phyloP scores from a whole-genome alignment of 140 eudicot species.

The Bidens hawaiensis region DNA sequence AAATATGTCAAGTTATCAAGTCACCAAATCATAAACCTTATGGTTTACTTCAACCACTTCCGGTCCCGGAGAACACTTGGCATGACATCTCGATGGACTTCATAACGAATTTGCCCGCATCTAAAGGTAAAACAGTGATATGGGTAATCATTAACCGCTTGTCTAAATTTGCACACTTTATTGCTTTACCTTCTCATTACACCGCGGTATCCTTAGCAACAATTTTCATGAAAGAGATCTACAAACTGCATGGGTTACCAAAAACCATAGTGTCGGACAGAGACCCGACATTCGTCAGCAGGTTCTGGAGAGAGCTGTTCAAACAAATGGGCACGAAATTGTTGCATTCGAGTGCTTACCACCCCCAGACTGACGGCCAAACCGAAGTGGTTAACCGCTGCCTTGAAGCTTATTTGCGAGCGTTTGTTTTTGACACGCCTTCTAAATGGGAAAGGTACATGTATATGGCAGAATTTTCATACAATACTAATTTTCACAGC shows the following conservation, averaged over 20 bases:
- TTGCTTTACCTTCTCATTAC: not conserved
- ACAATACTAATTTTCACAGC: not conserved
- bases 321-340: no score
- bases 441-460: not conserved
- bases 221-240: no score
- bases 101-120: not conserved
- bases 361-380: not conserved
- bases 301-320: no score
- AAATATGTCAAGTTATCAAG: not conserved
- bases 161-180: not conserved
- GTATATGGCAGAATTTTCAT: not conserved
- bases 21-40: not conserved
- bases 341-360: not conserved
- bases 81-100: not conserved
- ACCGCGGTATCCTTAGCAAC: not conserved
- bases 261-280: no score
- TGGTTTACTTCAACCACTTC: not conserved
- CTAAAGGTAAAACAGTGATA: not conserved
- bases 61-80: not conserved
- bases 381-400: not conserved
- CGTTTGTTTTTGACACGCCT: not conserved
- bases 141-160: not conserved
- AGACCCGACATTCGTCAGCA: no score
- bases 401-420: not conserved
- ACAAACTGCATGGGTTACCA: no score